These are phyloP conservation scores for Strobilomyces dryophilus DNA, from an alignment of 768 basidiomycete species.

Conservation along the genomic window DNA sequence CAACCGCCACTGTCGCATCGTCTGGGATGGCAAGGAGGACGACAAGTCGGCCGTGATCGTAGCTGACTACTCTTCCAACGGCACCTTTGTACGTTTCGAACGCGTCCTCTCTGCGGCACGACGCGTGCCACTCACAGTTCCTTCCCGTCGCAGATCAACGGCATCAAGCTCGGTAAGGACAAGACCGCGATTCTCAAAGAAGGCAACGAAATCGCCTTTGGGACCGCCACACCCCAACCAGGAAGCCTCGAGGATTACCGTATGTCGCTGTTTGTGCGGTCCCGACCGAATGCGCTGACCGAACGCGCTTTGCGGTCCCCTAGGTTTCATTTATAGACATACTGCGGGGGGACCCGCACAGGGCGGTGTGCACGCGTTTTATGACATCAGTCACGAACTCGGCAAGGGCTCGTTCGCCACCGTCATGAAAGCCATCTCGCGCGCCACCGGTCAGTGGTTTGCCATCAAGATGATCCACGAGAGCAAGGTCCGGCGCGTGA, in stretches of 20 bases:
- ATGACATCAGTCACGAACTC: constrained; percentile 66
- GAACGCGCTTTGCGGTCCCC: no score
- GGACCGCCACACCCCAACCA: constrained; percentile 47
- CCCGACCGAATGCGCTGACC: background rate
- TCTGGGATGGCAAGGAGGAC: constrained; percentile 34
- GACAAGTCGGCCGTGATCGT: constrained; percentile 32
- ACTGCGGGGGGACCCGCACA: constrained; percentile 46
- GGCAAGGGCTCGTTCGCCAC: constrained; percentile 92
- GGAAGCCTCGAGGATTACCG: constrained; percentile 69
- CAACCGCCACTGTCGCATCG: constrained; percentile 34
- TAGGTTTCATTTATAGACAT: constrained; percentile 76
- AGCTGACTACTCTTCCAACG: constrained; percentile 39
- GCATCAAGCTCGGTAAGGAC: constrained; percentile 36
- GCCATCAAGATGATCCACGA: constrained; percentile 87
- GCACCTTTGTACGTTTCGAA: constrained; percentile 36
- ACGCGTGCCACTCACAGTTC: constrained; percentile 9
- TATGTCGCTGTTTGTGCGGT: constrained; percentile 33
- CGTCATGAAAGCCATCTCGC: constrained; percentile 78
- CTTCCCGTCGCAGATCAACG: constrained; percentile 34
- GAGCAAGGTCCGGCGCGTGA: constrained; percentile 40
- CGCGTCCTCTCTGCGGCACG: constrained; percentile 14
- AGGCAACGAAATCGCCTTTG: constrained; percentile 88
- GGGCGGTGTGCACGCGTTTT: constrained; percentile 57
- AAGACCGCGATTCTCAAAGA: constrained; percentile 41
- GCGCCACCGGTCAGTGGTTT: constrained; percentile 64